phyloP scores from a whole-genome alignment of 345 rosid species.

The Salix viminalis region DNA sequence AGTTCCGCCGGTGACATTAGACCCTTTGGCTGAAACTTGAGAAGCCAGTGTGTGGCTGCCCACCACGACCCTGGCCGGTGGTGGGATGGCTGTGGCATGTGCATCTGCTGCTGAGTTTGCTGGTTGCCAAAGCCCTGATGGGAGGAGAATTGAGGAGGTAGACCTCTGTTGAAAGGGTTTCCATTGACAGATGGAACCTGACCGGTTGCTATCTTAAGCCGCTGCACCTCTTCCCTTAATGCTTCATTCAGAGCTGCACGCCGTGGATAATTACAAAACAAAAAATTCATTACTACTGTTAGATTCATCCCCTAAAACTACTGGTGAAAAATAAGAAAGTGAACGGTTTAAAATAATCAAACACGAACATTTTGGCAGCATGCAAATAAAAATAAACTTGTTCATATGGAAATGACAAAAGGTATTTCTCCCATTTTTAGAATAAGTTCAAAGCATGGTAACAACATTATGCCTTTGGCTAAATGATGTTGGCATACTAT shows the following conservation, averaged over 20 bases:
- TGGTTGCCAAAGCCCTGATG: constrained; percentile 46
- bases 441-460: neutral
- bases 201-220: constrained; percentile 76
- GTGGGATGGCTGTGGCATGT: constrained; percentile 34
- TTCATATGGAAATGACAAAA: neutral
- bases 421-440: neutral
- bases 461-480: neutral
- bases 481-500: neutral
- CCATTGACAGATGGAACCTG: constrained; percentile 61
- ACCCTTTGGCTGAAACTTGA: constrained; percentile 23
- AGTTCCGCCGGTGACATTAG: neutral
- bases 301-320: neutral
- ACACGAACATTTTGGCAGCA: neutral
- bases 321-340: neutral
- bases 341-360: neutral
- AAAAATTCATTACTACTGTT: neutral
- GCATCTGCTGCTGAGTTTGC: constrained; percentile 42
- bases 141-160: constrained; percentile 42
- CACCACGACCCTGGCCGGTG: constrained; percentile 30
- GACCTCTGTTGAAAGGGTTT: constrained; percentile 43
- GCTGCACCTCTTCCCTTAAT: constrained; percentile 76
- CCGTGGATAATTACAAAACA: neutral
- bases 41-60: constrained; percentile 41
- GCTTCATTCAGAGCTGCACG: constrained; percentile 76
- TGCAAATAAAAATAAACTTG: neutral